Conservation (phyloP, 169 alveolate species). For the Perkinsus olseni region DNA sequence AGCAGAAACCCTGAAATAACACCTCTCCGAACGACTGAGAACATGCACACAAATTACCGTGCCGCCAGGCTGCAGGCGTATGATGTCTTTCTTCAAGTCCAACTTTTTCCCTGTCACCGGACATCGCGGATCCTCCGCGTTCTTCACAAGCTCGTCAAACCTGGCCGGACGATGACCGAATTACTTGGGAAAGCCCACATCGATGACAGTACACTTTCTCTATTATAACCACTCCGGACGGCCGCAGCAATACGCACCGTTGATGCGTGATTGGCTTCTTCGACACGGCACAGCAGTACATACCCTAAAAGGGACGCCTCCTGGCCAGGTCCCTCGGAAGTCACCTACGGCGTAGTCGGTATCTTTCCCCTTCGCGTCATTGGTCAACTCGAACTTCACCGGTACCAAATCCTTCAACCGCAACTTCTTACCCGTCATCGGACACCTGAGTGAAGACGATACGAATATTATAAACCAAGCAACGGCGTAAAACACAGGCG, state of each 20-base stretch:
- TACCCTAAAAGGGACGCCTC: neutral
- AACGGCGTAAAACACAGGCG: too few species aligned
- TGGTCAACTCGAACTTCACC: neutral
- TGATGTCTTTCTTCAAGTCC: neutral
- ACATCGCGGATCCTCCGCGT: neutral
- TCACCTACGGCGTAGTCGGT: neutral
- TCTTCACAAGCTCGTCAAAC: neutral
- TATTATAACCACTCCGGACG: neutral
- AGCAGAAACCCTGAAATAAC: neutral
- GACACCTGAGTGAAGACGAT: neutral
- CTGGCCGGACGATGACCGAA: neutral
- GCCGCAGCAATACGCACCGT: neutral
- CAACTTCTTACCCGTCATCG: neutral
- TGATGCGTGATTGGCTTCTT: neutral
- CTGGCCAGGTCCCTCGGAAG: too few species aligned
- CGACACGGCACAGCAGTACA: neutral
- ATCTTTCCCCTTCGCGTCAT: neutral
- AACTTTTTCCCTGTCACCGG: neutral
- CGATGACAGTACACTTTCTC: neutral
- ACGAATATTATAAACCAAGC: too few species aligned
- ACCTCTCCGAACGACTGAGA: neutral
- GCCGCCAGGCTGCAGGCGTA: neutral
- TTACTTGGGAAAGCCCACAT: neutral
- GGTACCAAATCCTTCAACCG: neutral
- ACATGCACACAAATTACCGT: neutral